phyloP scores from a whole-genome alignment of 2,329 filamentous ascomycete genomes.

The Byssoonygena ceratinophila region DNA sequence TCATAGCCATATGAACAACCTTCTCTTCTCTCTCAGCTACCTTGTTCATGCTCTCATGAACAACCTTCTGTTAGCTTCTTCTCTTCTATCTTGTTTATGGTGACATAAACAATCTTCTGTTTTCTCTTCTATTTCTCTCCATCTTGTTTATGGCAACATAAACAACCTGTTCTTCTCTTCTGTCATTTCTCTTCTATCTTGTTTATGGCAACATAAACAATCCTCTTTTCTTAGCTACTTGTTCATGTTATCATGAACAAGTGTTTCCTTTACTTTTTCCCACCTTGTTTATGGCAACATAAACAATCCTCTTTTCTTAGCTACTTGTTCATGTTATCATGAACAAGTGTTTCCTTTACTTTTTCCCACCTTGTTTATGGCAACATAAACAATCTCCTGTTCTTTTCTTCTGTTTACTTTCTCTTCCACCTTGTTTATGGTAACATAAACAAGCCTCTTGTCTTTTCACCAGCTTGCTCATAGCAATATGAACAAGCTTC shows the following conservation, averaged over 20 bases:
- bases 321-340: not conserved
- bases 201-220: no score
- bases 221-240: not conserved
- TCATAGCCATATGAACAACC: not conserved
- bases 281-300: no score
- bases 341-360: not conserved
- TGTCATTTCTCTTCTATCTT: not conserved
- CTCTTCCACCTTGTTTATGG: no score
- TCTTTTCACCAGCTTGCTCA: not conserved
- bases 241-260: not conserved
- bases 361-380: not conserved
- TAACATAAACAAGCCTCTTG: no score
- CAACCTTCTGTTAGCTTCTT: not conserved
- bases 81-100: not conserved
- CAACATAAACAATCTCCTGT: no score
- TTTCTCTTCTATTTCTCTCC: not conserved
- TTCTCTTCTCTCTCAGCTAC: not conserved
- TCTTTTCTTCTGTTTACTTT: not conserved
- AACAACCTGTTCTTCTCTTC: not conserved
- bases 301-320: no score
- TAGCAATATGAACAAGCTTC: no score
- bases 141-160: no score
- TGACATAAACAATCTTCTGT: not conserved
- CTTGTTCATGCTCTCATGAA: no score
- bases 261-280: no score